Conservation (phyloP, 371 early-diverging fungal genomes). For the Parasitella parasitica region DNA sequence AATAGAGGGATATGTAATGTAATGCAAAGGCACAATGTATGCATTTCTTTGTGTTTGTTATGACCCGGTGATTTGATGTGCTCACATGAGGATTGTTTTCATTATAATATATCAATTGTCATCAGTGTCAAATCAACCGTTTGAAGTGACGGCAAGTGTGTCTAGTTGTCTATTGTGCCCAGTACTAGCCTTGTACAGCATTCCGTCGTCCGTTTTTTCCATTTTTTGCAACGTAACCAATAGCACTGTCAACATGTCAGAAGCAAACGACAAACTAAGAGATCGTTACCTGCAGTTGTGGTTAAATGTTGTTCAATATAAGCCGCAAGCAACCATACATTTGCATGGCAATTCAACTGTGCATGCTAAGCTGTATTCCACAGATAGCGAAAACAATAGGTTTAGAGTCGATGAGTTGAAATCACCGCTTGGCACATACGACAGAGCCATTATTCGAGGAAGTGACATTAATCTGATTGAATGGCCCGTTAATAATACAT, state of each 20-base stretch:
- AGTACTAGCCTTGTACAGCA: background rate
- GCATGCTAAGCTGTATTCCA: conserved; percentile 37
- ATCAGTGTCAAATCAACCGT: background rate
- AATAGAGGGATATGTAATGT: background rate
- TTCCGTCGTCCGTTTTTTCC: background rate
- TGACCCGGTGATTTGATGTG: background rate
- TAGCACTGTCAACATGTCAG: background rate
- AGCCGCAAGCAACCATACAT: conserved; percentile 24
- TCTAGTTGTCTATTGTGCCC: background rate
- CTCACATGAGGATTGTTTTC: background rate
- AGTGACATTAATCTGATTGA: conserved; percentile 44
- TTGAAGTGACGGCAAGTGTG: background rate
- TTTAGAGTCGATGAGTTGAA: conserved; percentile 46
- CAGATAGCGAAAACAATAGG: conserved; percentile 53
- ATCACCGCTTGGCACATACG: conserved; percentile 49
- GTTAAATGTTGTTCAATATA: conserved; percentile 30
- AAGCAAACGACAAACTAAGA: conserved; percentile 26
- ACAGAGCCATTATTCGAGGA: conserved; percentile 53
- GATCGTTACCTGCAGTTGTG: conserved; percentile 46
- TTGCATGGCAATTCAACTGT: conserved; percentile 39
- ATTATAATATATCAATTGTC: background rate
- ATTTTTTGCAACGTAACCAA: background rate
- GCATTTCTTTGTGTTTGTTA: background rate
- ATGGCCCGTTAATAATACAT: background rate
- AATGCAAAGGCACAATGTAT: background rate